Base-by-base conservation (phyloP, 2,329 filamentous ascomycete genomes). In the Keithomyces neogunnii region DNA sequence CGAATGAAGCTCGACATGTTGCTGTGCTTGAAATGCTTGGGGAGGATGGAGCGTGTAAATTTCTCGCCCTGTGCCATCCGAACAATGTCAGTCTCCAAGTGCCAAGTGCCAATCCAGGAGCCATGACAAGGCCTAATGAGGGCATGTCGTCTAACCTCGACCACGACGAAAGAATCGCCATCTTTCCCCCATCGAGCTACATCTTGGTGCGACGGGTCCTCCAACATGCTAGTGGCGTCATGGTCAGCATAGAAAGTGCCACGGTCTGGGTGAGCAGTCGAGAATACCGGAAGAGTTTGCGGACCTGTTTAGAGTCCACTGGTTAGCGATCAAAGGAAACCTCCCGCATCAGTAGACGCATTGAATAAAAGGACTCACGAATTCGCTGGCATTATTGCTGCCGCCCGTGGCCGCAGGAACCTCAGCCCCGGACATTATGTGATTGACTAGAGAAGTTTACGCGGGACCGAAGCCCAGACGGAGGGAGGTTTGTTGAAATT, bases 21-120 rank as follows among this genome's bases (percentile, higher is more conserved):
- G 79, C 89, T 95, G 72, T 97, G 93, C 71, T 99, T 99, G 77
- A 99, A 99, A 63, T 97, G 90, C 66, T 97, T 96, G 2, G 93
- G 93, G 13, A 99, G 81, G 61, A 99, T 95, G 39, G 88, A 87
- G 68, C 96, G 96, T 28, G 93, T 97, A 65, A 99, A 99, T 69
- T 95, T 96, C 68, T 97, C 92, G 69, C 95, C 95, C 92, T 96
- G 29, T 28, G 35, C 38, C 29, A 30, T 29, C 9, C n/a, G 36
- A 30, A 13, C 10, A 33, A 47, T n/a, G 50, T 53, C 39, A 53
- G 50, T 57, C 55, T 55, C 29, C 32, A 32, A 38, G 9, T 8
- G 19, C 35, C 38, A 11, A 26, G 26, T 13, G 9, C 13, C 38
- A 26, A 26, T 40, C 4, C 8, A 45, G 5, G 5, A 31, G 32